Conservation (phyloP, 164 flowering plant genomes). For the Vitis rupestris region DNA sequence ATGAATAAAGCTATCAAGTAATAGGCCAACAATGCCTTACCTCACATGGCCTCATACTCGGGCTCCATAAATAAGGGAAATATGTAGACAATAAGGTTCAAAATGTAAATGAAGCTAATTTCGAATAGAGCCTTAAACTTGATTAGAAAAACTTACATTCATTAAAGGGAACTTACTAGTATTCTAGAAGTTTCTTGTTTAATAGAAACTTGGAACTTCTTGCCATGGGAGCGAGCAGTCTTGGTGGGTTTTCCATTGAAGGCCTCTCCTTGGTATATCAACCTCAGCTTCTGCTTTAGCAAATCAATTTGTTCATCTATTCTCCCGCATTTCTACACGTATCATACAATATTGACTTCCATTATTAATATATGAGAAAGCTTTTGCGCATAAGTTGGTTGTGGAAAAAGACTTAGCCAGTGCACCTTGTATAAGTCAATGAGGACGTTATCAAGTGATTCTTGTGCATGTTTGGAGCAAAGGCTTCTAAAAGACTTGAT, state of each 20-base stretch:
- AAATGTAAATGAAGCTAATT: too few relatives aligned
- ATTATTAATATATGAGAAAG: neutral
- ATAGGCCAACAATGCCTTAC: too few relatives aligned
- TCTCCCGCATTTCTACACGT: conserved; percentile 28
- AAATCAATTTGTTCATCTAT: conserved; percentile 33
- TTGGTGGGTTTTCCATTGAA: conserved; percentile 37
- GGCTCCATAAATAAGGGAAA: too few relatives aligned
- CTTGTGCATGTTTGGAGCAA: conserved; percentile 15
- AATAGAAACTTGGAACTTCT: conserved; percentile 37
- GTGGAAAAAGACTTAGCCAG: neutral
- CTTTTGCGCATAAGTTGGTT: neutral
- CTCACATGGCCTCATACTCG: too few relatives aligned
- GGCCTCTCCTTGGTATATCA: conserved; percentile 32
- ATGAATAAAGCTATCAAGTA: too few relatives aligned
- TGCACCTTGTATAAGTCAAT: conserved; percentile 15
- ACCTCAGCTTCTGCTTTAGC: conserved; percentile 29
- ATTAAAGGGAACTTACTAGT: conserved; percentile 12
- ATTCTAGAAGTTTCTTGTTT: conserved; percentile 9
- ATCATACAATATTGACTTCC: neutral
- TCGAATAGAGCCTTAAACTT: too few relatives aligned
- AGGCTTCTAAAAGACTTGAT: neutral
- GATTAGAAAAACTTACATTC: too few relatives aligned
- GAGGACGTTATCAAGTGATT: conserved; percentile 18
- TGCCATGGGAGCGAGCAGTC: conserved; percentile 40
- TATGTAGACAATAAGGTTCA: too few relatives aligned